Base-by-base conservation (phyloP, 78 protist genomes). In the Dictyostelium capitatum region DNA sequence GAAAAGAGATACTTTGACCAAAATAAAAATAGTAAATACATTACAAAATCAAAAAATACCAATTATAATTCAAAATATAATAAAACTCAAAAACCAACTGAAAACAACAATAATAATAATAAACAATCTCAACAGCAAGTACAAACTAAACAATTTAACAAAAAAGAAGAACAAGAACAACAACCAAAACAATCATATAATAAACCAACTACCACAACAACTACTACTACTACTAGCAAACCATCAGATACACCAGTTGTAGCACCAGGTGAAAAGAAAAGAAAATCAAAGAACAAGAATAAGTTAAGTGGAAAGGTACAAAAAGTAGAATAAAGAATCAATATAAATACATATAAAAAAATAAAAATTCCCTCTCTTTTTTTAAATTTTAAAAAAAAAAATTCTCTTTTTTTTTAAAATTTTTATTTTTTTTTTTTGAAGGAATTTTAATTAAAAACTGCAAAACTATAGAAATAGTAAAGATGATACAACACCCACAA, bases 231-330 rank as follows among this genome's bases (percentile, higher is more conserved):
- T 37, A 54, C 12, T 54, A 3, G 12, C 3, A 54, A 12, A 70
- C 23, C 12, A 4, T 15, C 57, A n/a, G 59, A 9, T 37, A 37
- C 43, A 46, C 25, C 79, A 72, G 23, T 54, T 20, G 79, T 41
- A 72, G 2, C 23, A 50, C 7, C 23, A 12, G 82, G 82, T 77
- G 64, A 50, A 46, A 72, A 74, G 82, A 85, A 75, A 75, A 85
- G 83, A 62, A 85, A 85, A 70, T 50, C 50, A 14, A 85, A 75
- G 64, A 85, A 85, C 14, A 85, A 85, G 56, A 85, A 85, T 75
- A 74, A 73, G 23, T 20, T 50, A 19, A 69, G 37, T 19, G 30
- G 17, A 43, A 32, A 79, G 20, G 41, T 41, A 19, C 72, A 51
- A 51, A 79, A 79, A n/a, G 67, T 79, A 56, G 72, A 79, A 30